Percentiles rank a stretch among this genome's conserved stretches.
These are phyloP conservation scores for Thermomucor indicae-seudaticae DNA, from an alignment of 371 early-diverging fungal genomes.

Conservation along the genomic window DNA sequence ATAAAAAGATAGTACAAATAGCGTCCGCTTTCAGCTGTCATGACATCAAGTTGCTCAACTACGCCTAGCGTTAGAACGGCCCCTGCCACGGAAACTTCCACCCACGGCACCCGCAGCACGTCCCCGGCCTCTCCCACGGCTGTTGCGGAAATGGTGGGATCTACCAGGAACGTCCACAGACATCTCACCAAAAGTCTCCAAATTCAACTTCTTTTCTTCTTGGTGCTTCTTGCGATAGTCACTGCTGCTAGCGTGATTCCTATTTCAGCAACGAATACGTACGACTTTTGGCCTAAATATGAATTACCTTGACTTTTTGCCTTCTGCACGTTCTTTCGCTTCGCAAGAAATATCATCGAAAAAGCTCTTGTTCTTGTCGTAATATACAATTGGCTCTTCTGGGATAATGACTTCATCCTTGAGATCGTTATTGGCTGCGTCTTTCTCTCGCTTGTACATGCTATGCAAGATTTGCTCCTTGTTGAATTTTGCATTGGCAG, in stretches of 20 bases:
- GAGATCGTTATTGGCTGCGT: slow-evolving; percentile 5
- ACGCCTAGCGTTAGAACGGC: too few species aligned
- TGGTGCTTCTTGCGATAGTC: slow-evolving; percentile 63
- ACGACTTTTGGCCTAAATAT: neutral
- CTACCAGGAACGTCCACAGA: slow-evolving; percentile 48
- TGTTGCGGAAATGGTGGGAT: neutral
- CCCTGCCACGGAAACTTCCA: too few species aligned
- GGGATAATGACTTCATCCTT: slow-evolving; percentile 48
- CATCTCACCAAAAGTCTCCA: slow-evolving; percentile 88
- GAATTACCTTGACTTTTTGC: slow-evolving; percentile 12
- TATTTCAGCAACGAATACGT: neutral
- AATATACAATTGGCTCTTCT: slow-evolving; percentile 52
- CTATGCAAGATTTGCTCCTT: slow-evolving; percentile 74
- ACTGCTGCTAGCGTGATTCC: neutral
- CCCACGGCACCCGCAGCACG: neutral
- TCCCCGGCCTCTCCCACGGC: slow-evolving; percentile 5
- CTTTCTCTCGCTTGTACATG: slow-evolving; percentile 36
- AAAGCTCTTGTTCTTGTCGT: slow-evolving; percentile 66
- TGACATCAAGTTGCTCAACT: too few species aligned
- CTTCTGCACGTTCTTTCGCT: slow-evolving; percentile 69
- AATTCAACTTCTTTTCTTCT: slow-evolving; percentile 77
- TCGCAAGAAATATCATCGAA: slow-evolving; percentile 96
- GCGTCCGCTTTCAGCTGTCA: too few species aligned
- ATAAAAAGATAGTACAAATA: too few species aligned
- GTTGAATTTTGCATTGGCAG: slow-evolving; percentile 86